Evolutionary conservation across 169 alveolate species (phyloP), one percentile per base, ranked within the genome.

Genomic region (Eimeria acervulina): DNA sequence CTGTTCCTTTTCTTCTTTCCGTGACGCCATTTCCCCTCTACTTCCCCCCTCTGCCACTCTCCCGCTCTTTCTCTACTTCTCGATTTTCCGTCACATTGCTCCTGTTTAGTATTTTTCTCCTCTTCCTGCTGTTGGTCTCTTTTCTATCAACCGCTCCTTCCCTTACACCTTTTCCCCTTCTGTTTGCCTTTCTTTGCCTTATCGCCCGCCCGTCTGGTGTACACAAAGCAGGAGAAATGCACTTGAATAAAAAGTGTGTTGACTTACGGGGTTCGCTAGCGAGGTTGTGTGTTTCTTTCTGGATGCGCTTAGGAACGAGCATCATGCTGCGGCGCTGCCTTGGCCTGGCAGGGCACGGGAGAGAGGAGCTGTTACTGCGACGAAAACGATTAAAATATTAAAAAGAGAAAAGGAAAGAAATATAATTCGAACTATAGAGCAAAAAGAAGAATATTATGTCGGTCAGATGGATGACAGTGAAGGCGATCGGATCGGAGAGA

Each of bases 181-280:
- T 33, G 47, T 68, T 31, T 17, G 47, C 19, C 80, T 2, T 68
- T 33, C 26, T 33, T 15, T 12, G 2, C 47, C 0, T 1, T 68
- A 28, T 23, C 80, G 80, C 47, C 47, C 2, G 10, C 80, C 23
- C 5, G 10, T 31, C 80, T 33, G 44, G 47, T 68, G 80, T 68
- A 33, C 47, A 68, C 21, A 31, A 15, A 51, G n/a, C 38, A 63
- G 13, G 1, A 68, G 12, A 31, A 17, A 31, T 26, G 80, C 80
- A 68, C 47, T 13, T 2, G 5, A 0, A 13, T 31, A 68, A 33
- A 21, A 31, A 6, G 47, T 68, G n/a, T 31, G 80, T 68, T 4
- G 36, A 68, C 97, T 88, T 52, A 96, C 97, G 96, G 10, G 97
- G 97, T 40, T 96, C 97, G 55, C 80, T 94, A 74, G 96, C 96